Conservation (phyloP, 306 rosid genomes). For the Cucumis hystrix region DNA sequence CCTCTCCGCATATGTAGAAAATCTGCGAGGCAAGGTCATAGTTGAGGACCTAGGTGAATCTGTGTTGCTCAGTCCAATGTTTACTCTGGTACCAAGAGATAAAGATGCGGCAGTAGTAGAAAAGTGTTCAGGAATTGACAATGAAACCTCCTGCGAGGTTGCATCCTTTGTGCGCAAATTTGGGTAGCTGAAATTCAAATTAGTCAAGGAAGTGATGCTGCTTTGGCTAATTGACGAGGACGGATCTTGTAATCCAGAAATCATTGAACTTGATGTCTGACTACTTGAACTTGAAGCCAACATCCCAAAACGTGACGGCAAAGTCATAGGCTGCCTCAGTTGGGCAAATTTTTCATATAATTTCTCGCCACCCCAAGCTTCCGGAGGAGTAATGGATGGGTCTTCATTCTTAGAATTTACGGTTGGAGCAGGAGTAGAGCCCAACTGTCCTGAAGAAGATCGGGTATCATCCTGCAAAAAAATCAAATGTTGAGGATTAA, state of each 20-base stretch:
- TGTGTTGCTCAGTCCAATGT: constrained; percentile 43
- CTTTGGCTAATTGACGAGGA: constrained; percentile 31
- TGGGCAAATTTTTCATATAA: constrained; percentile 57
- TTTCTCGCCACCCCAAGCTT: constrained; percentile 99
- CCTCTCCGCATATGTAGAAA: constrained; percentile 89
- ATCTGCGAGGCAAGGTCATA: constrained; percentile 44
- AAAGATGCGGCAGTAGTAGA: constrained; percentile 33
- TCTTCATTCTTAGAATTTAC: constrained; percentile 66
- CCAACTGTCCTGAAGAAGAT: constrained; percentile 47
- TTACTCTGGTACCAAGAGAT: constrained; percentile 47
- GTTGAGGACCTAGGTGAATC: constrained; percentile 44
- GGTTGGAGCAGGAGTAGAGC: constrained; percentile 61
- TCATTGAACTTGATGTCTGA: constrained; percentile 55
- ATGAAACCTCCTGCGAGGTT: constrained; percentile 51
- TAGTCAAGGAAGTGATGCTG: constrained; percentile 33
- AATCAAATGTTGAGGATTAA: background rate
- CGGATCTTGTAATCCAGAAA: constrained; percentile 63
- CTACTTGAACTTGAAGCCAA: constrained; percentile 38
- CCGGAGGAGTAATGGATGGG: constrained; percentile 93
- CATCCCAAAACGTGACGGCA: constrained; percentile 66
- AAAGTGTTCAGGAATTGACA: constrained; percentile 42
- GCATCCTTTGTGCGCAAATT: constrained; percentile 53
- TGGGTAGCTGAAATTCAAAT: constrained; percentile 34
- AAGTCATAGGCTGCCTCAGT: constrained; percentile 36
- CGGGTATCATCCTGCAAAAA: constrained; percentile 52